These are phyloP conservation scores for Penicillium palitans DNA, from an alignment of 2,329 filamentous ascomycete genomes.

Conservation along the genomic window DNA sequence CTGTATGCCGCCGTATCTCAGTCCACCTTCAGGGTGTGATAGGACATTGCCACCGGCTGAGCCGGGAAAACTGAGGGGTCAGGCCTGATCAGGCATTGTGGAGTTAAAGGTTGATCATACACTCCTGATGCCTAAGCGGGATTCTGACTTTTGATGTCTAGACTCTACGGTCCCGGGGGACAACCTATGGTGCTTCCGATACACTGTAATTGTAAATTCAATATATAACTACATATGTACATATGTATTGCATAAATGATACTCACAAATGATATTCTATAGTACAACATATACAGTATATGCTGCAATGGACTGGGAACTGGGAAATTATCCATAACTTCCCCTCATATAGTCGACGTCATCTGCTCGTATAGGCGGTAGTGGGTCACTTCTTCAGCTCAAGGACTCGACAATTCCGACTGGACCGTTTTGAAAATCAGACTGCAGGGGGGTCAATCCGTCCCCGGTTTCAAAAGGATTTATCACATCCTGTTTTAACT, in stretches of 20 bases:
- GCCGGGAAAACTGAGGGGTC: conserved; percentile 17
- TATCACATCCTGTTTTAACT: not conserved
- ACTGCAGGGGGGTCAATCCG: not conserved
- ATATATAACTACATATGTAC: too few species aligned
- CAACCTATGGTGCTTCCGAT: not conserved
- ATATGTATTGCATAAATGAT: too few species aligned
- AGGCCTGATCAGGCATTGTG: conserved; percentile 5
- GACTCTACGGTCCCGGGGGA: not conserved
- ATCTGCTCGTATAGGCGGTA: conserved; percentile 23
- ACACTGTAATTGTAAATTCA: not conserved
- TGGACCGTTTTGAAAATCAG: conserved; percentile 12
- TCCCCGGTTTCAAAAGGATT: conserved; percentile 12
- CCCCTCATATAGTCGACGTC: conserved; percentile 26
- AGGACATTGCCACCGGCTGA: conserved; percentile 18
- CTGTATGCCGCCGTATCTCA: conserved; percentile 22
- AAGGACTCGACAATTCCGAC: conserved; percentile 24
- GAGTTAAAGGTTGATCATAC: conserved; percentile 6
- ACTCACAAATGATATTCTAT: too few species aligned
- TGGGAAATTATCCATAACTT: not conserved
- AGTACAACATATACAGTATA: not conserved
- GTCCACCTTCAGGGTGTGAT: conserved; percentile 14
- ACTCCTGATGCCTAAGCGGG: conserved; percentile 8
- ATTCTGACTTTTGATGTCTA: conserved; percentile 1
- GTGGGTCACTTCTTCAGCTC: conserved; percentile 14
- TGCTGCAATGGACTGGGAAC: not conserved